A percentile compares a stretch with the other conserved stretches of the same genome.
These are phyloP conservation scores for Fusarium incarnatum DNA, from an alignment of 2,329 filamentous ascomycete genomes.

Conservation along the genomic window DNA sequence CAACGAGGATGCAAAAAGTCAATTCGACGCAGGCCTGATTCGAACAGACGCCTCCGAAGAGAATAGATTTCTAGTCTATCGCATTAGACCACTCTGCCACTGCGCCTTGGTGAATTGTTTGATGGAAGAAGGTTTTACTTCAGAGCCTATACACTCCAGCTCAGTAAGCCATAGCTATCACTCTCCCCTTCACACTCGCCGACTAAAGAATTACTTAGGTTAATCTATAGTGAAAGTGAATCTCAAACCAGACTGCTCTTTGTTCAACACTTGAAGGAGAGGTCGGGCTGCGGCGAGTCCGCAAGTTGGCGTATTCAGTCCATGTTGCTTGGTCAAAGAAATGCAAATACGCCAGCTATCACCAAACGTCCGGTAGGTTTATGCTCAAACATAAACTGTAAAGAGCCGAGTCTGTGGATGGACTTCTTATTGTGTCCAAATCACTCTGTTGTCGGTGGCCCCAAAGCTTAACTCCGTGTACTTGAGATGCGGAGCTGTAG, in stretches of 20 bases:
- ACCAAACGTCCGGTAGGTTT: background rate
- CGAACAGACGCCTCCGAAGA: slow-evolving; percentile 47
- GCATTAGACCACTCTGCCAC: slow-evolving; percentile 49
- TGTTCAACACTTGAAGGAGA: background rate
- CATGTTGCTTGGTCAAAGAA: background rate
- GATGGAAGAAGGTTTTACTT: rapidly evolving
- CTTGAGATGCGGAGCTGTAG: background rate
- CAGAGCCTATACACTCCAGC: rapidly evolving
- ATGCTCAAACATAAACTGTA: background rate
- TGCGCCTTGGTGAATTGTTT: slow-evolving; percentile 33
- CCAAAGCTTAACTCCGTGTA: background rate
- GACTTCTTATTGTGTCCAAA: background rate
- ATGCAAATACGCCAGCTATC: background rate
- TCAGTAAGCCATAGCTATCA: rapidly evolving
- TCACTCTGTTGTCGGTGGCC: background rate
- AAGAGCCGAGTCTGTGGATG: background rate
- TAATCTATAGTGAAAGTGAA: background rate
- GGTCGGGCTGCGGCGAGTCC: background rate
- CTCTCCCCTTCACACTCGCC: background rate
- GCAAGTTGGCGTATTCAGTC: background rate
- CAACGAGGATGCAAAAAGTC: background rate
- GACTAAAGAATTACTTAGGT: background rate
- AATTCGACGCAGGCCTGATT: slow-evolving; percentile 46
- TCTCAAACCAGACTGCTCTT: background rate
- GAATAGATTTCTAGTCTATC: slow-evolving; percentile 48